Evolutionary conservation across 306 rosid genomes (phyloP).

Genomic region (Betula pendula): DNA sequence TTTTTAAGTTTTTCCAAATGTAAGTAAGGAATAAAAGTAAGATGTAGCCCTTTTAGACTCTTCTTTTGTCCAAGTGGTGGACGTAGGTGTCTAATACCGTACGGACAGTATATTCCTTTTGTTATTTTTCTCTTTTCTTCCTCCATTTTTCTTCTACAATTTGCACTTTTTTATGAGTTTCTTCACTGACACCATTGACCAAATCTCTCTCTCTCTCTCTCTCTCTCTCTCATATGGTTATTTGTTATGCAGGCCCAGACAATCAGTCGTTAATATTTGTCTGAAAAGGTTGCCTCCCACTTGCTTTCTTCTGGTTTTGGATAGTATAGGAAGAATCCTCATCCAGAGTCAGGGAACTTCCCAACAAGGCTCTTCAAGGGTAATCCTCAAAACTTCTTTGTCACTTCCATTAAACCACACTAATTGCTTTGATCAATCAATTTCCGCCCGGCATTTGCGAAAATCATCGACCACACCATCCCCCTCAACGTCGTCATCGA

Average conservation of each 20-base stretch:
- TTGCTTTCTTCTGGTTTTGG: slow-evolving; percentile 45
- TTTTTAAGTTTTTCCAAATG: too few species aligned
- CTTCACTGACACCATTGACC: background rate
- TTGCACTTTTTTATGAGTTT: too few species aligned
- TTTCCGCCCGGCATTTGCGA: slow-evolving; percentile 2
- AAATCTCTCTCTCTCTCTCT: slow-evolving; percentile 11
- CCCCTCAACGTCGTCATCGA: background rate
- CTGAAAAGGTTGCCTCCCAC: slow-evolving; percentile 47
- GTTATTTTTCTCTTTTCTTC: too few species aligned
- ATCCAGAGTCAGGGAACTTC: slow-evolving; percentile 43
- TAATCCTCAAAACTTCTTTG: slow-evolving; percentile 25
- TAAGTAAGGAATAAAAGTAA: too few species aligned
- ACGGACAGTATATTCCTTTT: too few species aligned
- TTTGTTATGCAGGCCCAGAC: slow-evolving; percentile 40
- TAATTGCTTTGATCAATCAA: slow-evolving; percentile 5
- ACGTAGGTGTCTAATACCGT: too few species aligned
- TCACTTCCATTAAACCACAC: slow-evolving; percentile 21
- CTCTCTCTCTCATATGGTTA: background rate
- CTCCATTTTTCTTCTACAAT: too few species aligned
- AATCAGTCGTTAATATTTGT: slow-evolving; percentile 28
- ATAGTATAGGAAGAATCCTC: slow-evolving; percentile 36
- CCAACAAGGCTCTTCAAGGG: slow-evolving; percentile 41
- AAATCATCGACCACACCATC: slow-evolving; percentile 39
- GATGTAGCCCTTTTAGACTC: too few species aligned
- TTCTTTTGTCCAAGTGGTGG: too few species aligned